Conservation (phyloP, 83 land plant species). For the Picea mariana region DNA sequence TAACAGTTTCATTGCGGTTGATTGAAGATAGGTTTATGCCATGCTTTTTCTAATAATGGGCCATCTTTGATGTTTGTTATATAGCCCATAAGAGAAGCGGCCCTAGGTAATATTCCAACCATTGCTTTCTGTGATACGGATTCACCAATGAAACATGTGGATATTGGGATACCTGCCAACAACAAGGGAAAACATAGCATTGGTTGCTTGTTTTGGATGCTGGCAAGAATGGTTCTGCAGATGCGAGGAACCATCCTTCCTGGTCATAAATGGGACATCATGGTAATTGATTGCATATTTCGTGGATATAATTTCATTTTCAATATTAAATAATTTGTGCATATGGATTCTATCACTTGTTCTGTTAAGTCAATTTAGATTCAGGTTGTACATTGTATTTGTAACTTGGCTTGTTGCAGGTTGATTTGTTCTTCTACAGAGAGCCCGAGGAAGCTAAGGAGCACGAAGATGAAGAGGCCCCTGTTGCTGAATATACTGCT, state of each 20-base stretch:
- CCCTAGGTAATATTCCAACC: constrained; percentile 77
- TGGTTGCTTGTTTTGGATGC: constrained; percentile 80
- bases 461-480: constrained; percentile 63
- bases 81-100: constrained; percentile 86
- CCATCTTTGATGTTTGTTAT: constrained; percentile 19
- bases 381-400: not conserved
- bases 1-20: not conserved
- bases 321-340: too few relatives aligned
- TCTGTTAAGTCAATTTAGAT: not conserved
- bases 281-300: constrained; percentile 37
- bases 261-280: constrained; percentile 79
- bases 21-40: not conserved
- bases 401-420: constrained; percentile 41
- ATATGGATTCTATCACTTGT: too few relatives aligned
- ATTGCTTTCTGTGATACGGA: constrained; percentile 92
- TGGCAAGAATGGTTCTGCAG: constrained; percentile 80
- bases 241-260: constrained; percentile 73
- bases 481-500: constrained; percentile 38
- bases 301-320: too few relatives aligned
- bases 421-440: constrained; percentile 88
- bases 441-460: constrained; percentile 90
- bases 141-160: constrained; percentile 87
- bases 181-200: constrained; percentile 89
- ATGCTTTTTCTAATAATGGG: not conserved
- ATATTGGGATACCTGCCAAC: constrained; percentile 90